Evolutionary conservation across 2,329 filamentous ascomycete genomes (phyloP).

Genomic region (Cyclaneusma minus): DNA sequence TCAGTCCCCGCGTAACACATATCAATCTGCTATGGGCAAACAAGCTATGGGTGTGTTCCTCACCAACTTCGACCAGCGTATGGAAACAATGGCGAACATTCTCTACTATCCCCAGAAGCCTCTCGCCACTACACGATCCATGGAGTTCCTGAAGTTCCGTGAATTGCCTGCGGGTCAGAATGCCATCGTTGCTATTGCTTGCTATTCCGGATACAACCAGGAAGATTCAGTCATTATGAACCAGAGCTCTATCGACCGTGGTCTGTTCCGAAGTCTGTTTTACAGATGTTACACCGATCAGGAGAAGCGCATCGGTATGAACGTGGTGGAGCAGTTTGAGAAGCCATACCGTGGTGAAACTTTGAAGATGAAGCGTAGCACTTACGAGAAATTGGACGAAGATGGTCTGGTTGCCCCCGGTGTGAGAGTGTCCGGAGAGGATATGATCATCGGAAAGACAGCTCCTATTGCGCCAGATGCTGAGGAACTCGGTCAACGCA

Average conservation of each 20-base stretch:
- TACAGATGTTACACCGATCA: slow-evolving; percentile 96
- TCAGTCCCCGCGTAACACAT: slow-evolving; percentile 93
- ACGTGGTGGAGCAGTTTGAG: slow-evolving; percentile 86
- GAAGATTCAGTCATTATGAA: slow-evolving; percentile 99
- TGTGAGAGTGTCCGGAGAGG: slow-evolving; percentile 87
- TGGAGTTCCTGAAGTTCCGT: slow-evolving; percentile 98
- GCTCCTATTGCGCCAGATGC: slow-evolving; percentile 86
- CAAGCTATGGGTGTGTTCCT: slow-evolving; percentile 99
- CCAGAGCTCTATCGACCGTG: slow-evolving; percentile 95
- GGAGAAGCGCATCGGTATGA: slow-evolving; percentile 90
- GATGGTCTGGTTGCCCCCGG: slow-evolving; percentile 91
- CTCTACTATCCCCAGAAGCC: slow-evolving; percentile 98
- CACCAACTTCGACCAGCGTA: slow-evolving; percentile 89
- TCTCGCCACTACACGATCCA: slow-evolving; percentile 84
- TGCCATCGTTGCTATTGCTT: slow-evolving; percentile 92
- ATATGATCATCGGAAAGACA: slow-evolving; percentile 98
- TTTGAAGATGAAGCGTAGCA: slow-evolving; percentile 81
- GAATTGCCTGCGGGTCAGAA: slow-evolving; percentile 95
- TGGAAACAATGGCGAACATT: slow-evolving; percentile 99
- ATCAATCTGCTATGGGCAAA: slow-evolving; percentile 99
- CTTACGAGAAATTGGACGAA: slow-evolving; percentile 93
- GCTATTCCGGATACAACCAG: slow-evolving; percentile 97
- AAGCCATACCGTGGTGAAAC: slow-evolving; percentile 85
- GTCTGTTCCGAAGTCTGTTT: slow-evolving; percentile 92
- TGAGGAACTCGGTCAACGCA: slow-evolving; percentile 85